These are phyloP conservation scores for Iris pallida DNA, from an alignment of 116 monocot genomes.

Conservation along the genomic window DNA sequence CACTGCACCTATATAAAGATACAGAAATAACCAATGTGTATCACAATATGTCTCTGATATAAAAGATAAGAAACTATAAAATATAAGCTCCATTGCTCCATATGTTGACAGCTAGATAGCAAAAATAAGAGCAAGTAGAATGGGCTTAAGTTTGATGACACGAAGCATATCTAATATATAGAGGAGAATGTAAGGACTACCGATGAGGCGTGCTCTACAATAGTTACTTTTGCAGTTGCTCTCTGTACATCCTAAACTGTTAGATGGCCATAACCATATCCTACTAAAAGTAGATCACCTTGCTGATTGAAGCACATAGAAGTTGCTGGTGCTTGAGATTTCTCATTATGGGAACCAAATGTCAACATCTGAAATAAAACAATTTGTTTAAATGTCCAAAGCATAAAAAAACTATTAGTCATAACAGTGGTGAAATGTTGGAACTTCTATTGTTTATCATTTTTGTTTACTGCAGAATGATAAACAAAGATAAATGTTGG, in stretches of 20 bases:
- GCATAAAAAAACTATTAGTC: slow-evolving; percentile 3
- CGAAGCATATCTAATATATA: no score
- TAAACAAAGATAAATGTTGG: no score
- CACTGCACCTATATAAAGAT: no score
- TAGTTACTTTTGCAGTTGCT: slow-evolving; percentile 63
- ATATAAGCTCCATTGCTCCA: no score
- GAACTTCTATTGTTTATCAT: no score
- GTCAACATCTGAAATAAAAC: slow-evolving; percentile 59
- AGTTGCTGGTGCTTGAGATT: slow-evolving; percentile 63
- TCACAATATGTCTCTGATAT: no score
- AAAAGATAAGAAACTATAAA: no score
- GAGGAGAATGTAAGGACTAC: slow-evolving; percentile 79
- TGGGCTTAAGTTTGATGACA: no score
- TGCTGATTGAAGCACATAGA: slow-evolving; percentile 98
- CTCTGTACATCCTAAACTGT: slow-evolving; percentile 90
- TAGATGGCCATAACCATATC: slow-evolving; percentile 86
- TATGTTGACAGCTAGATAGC: no score
- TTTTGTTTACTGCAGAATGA: no score
- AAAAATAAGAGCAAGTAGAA: no score
- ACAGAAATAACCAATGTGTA: no score
- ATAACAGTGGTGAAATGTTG: background rate
- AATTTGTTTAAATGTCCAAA: slow-evolving; percentile 10
- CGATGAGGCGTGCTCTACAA: slow-evolving; percentile 72
- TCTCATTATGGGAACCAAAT: slow-evolving; percentile 68
- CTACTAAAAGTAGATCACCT: slow-evolving; percentile 90